These are phyloP conservation scores for Ophiostoma perfectum DNA, from an alignment of 2,329 filamentous ascomycete species.

Conservation along the genomic window DNA sequence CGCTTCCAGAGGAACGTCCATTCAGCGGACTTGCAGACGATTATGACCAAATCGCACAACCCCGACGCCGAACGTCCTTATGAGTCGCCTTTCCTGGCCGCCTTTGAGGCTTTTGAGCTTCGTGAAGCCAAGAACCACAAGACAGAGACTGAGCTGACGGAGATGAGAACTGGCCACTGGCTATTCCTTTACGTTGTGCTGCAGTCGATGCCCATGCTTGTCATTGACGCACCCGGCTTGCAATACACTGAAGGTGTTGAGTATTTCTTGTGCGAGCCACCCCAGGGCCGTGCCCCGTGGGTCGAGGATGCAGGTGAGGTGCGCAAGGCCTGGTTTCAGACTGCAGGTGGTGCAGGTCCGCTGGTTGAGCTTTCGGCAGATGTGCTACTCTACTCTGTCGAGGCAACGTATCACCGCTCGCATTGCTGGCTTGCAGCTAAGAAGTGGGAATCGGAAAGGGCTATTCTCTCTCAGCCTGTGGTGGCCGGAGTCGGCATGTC, in stretches of 20 bases:
- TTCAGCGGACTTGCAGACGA: slow-evolving; percentile 67
- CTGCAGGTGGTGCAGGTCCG: slow-evolving; percentile 55
- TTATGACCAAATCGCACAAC: slow-evolving; percentile 79
- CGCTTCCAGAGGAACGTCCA: slow-evolving; percentile 70
- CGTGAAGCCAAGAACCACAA: slow-evolving; percentile 58
- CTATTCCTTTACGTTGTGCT: slow-evolving; percentile 74
- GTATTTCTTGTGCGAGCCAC: slow-evolving; percentile 74
- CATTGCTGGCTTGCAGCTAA: slow-evolving; percentile 53
- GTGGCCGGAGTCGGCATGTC: slow-evolving; percentile 18
- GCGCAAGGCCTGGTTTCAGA: slow-evolving; percentile 67
- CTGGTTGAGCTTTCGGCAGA: slow-evolving; percentile 56
- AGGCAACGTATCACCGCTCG: slow-evolving; percentile 54
- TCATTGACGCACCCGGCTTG: slow-evolving; percentile 67
- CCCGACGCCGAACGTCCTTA: slow-evolving; percentile 56
- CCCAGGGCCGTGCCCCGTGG: slow-evolving; percentile 69
- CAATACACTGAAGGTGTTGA: slow-evolving; percentile 66
- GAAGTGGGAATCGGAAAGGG: slow-evolving; percentile 38
- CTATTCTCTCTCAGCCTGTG: slow-evolving; percentile 22
- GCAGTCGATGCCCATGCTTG: slow-evolving; percentile 71
- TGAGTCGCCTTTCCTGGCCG: slow-evolving; percentile 58
- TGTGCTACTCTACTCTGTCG: slow-evolving; percentile 56
- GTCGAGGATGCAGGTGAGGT: slow-evolving; percentile 58
- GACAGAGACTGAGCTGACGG: slow-evolving; percentile 59
- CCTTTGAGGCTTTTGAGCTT: slow-evolving; percentile 66
- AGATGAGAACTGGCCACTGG: slow-evolving; percentile 72